Base-by-base conservation (phyloP, 768 basidiomycete species). In the Lyophyllum atratum region DNA sequence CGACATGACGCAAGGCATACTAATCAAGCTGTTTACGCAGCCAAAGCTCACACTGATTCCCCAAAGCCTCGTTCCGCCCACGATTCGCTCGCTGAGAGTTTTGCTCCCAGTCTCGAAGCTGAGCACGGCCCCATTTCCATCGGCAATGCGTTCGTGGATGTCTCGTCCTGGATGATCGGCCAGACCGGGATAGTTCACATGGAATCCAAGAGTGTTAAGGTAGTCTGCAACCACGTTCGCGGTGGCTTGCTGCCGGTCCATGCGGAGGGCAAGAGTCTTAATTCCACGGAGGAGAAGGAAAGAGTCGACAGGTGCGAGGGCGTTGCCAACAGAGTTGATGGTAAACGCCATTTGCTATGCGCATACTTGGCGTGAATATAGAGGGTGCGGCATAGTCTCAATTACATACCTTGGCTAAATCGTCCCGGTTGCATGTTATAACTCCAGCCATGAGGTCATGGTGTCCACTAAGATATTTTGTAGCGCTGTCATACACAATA, bases 1-100 rank as follows among this genome's bases (percentile, higher is more conserved):
- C 96, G 95, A 97, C 97, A 99, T 98, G 65, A 93, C 86, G 71
- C 97, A 98, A 34, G 97, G 97, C 96, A 99, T 98, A 61, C 92
- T 94, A 74, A 98, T 98, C 71, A 99, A 71, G 67, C 92, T 94
- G 77, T 99, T 99, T 59, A 99, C 95, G 63, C 92, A 95, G 29
- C 97, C 97, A 67, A 99, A 99, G 69, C 93, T 95, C 65, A 99
- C 97, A 59, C 90, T 93, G 67, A 99, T 98, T 19, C 95, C 93
- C 95, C 96, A 99, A 25, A 99, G 76, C 52, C 94, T 82, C 15
- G 97, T 92, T 0, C 88, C 91, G 5, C 90, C 96, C 9, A 99
- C 95, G 58, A 98, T 90, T 50, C 87, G 84, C 73, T 98, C 95
- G 69, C 93, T 95, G 57, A 98, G 69, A 48, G 81, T 86, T 67